Conservation (phyloP, 2,329 filamentous ascomycete species). For the Stromatinia cepivora region DNA sequence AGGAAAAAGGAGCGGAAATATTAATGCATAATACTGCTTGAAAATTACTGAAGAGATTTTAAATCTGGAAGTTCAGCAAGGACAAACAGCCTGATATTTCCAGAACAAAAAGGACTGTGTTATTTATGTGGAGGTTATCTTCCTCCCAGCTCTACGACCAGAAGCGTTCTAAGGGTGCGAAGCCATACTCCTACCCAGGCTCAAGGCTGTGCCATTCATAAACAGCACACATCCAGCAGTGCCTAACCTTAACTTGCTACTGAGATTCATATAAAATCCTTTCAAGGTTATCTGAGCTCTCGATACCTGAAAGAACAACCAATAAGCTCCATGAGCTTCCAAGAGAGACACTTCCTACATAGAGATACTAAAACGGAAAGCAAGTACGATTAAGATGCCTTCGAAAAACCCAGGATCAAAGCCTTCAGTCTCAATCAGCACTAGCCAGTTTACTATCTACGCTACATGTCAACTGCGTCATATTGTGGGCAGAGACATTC, state of each 20-base stretch:
- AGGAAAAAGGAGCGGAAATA: neutral
- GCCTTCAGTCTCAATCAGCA: neutral
- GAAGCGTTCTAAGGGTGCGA: neutral
- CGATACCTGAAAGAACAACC: neutral
- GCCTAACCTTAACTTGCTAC: neutral
- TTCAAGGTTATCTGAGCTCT: neutral
- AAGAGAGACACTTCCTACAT: neutral
- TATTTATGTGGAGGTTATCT: neutral
- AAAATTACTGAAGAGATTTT: neutral
- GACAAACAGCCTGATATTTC: neutral
- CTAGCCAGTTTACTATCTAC: neutral
- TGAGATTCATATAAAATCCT: neutral
- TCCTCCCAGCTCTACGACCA: neutral
- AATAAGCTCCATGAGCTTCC: neutral
- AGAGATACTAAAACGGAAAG: too few species aligned
- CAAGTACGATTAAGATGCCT: too few species aligned
- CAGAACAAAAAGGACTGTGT: neutral
- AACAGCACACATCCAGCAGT: neutral
- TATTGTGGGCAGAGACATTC: neutral
- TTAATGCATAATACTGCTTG: neutral
- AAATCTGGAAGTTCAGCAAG: neutral
- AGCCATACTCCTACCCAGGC: too few species aligned
- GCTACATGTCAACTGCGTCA: neutral
- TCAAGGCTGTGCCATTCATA: neutral
- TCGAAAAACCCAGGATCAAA: neutral